phyloP scores from a whole-genome alignment of 331 rosid species.

The Malus hybrid region DNA sequence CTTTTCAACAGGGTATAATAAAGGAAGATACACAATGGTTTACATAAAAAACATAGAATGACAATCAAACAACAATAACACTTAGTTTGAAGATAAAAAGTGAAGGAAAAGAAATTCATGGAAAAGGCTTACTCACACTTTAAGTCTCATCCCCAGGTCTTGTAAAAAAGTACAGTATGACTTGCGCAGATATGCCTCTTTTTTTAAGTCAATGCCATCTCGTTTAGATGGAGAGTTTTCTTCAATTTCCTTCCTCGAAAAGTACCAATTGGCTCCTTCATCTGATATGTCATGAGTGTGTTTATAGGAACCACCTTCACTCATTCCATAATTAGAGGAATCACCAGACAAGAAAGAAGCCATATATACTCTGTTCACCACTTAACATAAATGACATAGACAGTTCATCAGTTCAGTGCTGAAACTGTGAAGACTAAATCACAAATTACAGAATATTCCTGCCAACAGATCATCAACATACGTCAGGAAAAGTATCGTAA shows the following conservation, averaged over 20 bases:
- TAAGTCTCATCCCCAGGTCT: slow-evolving; percentile 83
- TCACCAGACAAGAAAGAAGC: slow-evolving; percentile 14
- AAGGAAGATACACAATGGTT: background rate
- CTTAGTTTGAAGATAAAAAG: background rate
- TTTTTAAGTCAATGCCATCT: slow-evolving; percentile 81
- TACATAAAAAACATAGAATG: background rate
- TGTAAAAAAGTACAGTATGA: slow-evolving; percentile 82
- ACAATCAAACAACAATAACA: background rate
- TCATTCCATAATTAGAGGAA: slow-evolving; percentile 39
- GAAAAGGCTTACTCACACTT: slow-evolving; percentile 62
- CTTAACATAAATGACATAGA: background rate
- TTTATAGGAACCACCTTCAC: slow-evolving; percentile 43
- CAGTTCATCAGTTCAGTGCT: background rate
- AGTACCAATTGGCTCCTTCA: slow-evolving; percentile 63
- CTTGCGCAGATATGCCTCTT: slow-evolving; percentile 80
- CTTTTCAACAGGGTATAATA: background rate
- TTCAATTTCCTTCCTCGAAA: slow-evolving; percentile 77
- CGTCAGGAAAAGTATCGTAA: background rate
- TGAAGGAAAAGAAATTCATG: background rate
- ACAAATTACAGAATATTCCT: slow-evolving; percentile 5
- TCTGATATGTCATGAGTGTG: slow-evolving; percentile 49
- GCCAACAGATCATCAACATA: background rate
- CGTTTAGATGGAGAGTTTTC: slow-evolving; percentile 74
- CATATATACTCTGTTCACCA: background rate
- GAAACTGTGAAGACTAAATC: background rate